Evolutionary conservation across 805 yeast species (phyloP).

Genomic region (Metschnikowia rubicola): DNA sequence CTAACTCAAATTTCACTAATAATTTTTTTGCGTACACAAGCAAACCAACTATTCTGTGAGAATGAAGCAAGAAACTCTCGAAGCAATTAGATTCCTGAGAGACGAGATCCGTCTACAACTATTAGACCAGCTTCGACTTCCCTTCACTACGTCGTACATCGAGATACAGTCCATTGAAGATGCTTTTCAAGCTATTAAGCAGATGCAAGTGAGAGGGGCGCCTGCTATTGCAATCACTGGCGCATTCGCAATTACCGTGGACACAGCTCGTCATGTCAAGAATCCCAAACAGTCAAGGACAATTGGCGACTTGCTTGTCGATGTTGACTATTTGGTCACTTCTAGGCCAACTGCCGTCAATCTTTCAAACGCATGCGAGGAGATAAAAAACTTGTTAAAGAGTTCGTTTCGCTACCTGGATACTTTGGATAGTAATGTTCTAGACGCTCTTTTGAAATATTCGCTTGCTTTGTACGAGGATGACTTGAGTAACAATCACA

Average conservation of each 20-base stretch:
- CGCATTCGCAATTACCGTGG: constrained; percentile 77
- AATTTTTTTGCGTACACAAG: no score
- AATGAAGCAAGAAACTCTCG: constrained; percentile 24
- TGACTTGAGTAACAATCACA: constrained; percentile 73
- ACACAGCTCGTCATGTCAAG: constrained; percentile 39
- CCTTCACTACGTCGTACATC: constrained; percentile 72
- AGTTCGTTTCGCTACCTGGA: constrained; percentile 11
- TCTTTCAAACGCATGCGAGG: constrained; percentile 67
- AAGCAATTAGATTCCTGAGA: constrained; percentile 68
- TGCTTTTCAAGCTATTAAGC: constrained; percentile 78
- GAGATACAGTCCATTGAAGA: constrained; percentile 60
- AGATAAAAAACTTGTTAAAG: constrained; percentile 38
- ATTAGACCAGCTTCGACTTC: constrained; percentile 79
- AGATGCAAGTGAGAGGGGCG: constrained; percentile 96
- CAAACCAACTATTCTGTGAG: background rate
- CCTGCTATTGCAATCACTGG: constrained; percentile 98
- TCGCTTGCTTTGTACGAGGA: constrained; percentile 60
- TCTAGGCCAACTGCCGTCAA: constrained; percentile 97
- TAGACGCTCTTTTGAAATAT: constrained; percentile 37
- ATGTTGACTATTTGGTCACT: constrained; percentile 63
- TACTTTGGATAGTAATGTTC: constrained; percentile 23
- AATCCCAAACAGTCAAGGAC: constrained; percentile 21
- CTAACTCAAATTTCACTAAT: background rate
- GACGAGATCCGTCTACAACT: constrained; percentile 48
- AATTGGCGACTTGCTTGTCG: constrained; percentile 31